These are phyloP conservation scores for Lippia alba DNA, from an alignment of 305 asterid genomes.

Conservation along the genomic window DNA sequence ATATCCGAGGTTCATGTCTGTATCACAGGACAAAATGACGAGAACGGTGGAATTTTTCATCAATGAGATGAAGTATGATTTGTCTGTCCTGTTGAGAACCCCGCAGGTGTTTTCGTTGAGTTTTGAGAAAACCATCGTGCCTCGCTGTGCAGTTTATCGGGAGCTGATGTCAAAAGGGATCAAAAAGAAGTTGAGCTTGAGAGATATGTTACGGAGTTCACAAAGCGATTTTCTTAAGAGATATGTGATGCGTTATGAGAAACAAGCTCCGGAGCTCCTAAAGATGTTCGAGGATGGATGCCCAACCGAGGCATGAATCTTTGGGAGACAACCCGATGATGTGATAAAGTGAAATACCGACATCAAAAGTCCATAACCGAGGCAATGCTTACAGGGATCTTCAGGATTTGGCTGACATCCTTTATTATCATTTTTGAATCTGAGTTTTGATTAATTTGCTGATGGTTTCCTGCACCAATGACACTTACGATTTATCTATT, in stretches of 20 bases:
- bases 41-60: constrained; percentile 30
- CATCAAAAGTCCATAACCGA: too few relatives aligned
- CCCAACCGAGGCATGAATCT: background rate
- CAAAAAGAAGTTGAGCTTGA: background rate
- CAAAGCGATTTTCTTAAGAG: constrained; percentile 19
- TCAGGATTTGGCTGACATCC: too few relatives aligned
- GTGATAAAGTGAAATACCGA: too few relatives aligned
- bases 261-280: constrained; percentile 32
- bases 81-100: constrained; percentile 8
- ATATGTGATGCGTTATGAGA: constrained; percentile 10
- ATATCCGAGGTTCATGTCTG: constrained; percentile 26
- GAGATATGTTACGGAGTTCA: background rate
- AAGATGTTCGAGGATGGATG: constrained; percentile 24
- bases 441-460: too few relatives aligned
- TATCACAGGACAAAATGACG: constrained; percentile 32
- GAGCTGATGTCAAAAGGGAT: constrained; percentile 37
- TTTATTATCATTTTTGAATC: too few relatives aligned
- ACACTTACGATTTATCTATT: too few relatives aligned
- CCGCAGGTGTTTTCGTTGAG: constrained; percentile 26
- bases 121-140: constrained; percentile 32
- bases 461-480: too few relatives aligned
- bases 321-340: background rate
- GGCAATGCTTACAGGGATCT: too few relatives aligned
- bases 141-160: constrained; percentile 33
- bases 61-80: constrained; percentile 31